These are phyloP conservation scores for Pichia cactophila DNA, from an alignment of 1,139 yeast genomes.

Conservation along the genomic window DNA sequence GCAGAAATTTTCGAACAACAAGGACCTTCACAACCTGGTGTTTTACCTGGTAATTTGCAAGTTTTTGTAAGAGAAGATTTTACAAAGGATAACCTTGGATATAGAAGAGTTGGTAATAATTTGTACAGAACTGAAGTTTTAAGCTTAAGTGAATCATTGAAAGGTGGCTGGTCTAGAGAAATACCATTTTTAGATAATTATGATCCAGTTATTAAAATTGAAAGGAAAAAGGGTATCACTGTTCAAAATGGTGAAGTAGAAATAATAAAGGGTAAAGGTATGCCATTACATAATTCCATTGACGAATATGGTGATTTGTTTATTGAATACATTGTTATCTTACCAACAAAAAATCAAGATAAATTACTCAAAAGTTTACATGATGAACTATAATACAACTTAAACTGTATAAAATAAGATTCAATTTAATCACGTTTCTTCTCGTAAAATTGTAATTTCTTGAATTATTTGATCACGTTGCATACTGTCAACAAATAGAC, in stretches of 20 bases:
- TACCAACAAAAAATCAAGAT: conserved; percentile 22
- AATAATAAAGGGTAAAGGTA: conserved; percentile 64
- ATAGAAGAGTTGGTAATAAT: conserved; percentile 66
- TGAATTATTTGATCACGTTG: conserved; percentile 51
- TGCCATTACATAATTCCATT: conserved; percentile 55
- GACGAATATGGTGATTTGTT: conserved; percentile 69
- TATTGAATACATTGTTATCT: conserved; percentile 32
- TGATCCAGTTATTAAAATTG: conserved; percentile 39
- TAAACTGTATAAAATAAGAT: neutral
- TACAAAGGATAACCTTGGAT: conserved; percentile 59
- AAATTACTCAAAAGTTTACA: conserved; percentile 14
- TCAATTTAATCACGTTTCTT: neutral
- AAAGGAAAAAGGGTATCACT: conserved; percentile 43
- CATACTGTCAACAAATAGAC: conserved; percentile 68
- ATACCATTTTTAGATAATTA: conserved; percentile 60
- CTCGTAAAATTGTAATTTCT: conserved; percentile 48
- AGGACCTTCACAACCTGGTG: conserved; percentile 78
- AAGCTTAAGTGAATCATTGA: conserved; percentile 59
- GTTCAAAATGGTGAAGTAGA: conserved; percentile 68
- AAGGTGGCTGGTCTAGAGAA: conserved; percentile 73
- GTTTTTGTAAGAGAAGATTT: conserved; percentile 48
- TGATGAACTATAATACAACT: conserved; percentile 23
- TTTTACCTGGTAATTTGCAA: conserved; percentile 71
- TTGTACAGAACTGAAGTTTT: conserved; percentile 78
- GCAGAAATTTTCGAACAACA: conserved; percentile 61